Evolutionary conservation across 202 grass and related monocot species (phyloP).

Genomic region (Setaria italica): DNA sequence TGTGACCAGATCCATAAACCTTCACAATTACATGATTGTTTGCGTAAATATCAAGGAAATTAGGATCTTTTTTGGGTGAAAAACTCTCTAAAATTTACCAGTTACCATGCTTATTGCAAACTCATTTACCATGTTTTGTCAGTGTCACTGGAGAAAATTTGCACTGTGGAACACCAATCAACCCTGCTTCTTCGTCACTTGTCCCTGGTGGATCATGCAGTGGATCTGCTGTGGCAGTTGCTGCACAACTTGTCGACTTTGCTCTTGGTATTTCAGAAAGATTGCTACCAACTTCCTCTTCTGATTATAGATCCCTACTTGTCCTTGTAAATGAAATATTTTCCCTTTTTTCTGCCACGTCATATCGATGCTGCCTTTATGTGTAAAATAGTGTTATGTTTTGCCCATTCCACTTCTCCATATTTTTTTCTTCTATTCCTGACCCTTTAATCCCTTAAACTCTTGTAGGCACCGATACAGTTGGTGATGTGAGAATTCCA

Average conservation of each 20-base stretch:
- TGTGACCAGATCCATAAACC: not conserved
- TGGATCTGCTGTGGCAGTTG: slow-evolving; percentile 86
- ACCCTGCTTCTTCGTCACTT: slow-evolving; percentile 64
- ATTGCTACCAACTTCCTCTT: slow-evolving; percentile 11
- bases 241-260: slow-evolving; percentile 82
- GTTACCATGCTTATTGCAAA: slow-evolving; percentile 4
- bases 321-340: slow-evolving; percentile 27
- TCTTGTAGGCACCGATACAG: slow-evolving; percentile 80
- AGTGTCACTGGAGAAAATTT: slow-evolving; percentile 93
- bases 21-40: slow-evolving; percentile 10
- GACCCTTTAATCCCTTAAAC: slow-evolving; percentile 27
- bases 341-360: not conserved
- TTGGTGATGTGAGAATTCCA: slow-evolving; percentile 89
- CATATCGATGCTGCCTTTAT: slow-evolving; percentile 19
- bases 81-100: not conserved
- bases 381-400: slow-evolving; percentile 38
- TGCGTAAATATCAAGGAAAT: not conserved
- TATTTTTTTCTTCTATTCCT: slow-evolving; percentile 7
- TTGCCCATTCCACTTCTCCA: slow-evolving; percentile 22
- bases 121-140: slow-evolving; percentile 44
- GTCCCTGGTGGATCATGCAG: slow-evolving; percentile 93
- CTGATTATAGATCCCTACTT: slow-evolving; percentile 19
- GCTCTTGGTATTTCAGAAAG: slow-evolving; percentile 76
- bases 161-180: slow-evolving; percentile 75
- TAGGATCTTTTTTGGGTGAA: not conserved